These are phyloP conservation scores for Gossypium schwendimanii DNA, from an alignment of 441 rosid species.

Conservation along the genomic window DNA sequence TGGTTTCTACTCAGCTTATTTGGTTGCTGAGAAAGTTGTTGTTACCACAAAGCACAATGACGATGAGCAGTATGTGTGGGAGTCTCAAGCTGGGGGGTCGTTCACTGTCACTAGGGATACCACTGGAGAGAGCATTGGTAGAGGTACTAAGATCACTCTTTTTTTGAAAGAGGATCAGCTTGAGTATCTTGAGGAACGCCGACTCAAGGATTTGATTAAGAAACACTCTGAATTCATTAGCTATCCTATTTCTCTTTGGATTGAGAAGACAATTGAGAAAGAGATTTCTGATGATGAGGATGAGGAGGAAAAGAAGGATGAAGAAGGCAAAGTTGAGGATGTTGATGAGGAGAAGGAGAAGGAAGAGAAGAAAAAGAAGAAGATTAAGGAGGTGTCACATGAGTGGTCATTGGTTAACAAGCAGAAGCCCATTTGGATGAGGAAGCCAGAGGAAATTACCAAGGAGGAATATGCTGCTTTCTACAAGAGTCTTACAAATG, in stretches of 20 bases:
- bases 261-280: constrained; percentile 64
- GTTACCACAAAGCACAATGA: constrained; percentile 64
- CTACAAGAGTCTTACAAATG: constrained; percentile 69
- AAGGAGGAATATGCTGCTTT: constrained; percentile 66
- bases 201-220: constrained; percentile 57
- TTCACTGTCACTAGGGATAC: constrained; percentile 65
- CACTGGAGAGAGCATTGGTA: constrained; percentile 49
- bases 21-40: constrained; percentile 61
- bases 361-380: constrained; percentile 69
- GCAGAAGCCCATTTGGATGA: constrained; percentile 73
- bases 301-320: constrained; percentile 65
- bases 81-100: constrained; percentile 66
- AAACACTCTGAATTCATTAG: constrained; percentile 69
- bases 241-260: constrained; percentile 62
- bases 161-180: constrained; percentile 66
- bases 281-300: constrained; percentile 69
- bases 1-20: constrained; percentile 59
- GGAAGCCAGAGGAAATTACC: constrained; percentile 58
- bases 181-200: constrained; percentile 65
- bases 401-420: constrained; percentile 66
- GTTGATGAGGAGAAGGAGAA: constrained; percentile 64
- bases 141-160: constrained; percentile 59
- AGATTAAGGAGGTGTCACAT: constrained; percentile 63
- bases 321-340: constrained; percentile 68
- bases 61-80: constrained; percentile 66